These are phyloP conservation scores for Trichoderma polysporum DNA, from an alignment of 2,329 filamentous ascomycete genomes.

Conservation along the genomic window DNA sequence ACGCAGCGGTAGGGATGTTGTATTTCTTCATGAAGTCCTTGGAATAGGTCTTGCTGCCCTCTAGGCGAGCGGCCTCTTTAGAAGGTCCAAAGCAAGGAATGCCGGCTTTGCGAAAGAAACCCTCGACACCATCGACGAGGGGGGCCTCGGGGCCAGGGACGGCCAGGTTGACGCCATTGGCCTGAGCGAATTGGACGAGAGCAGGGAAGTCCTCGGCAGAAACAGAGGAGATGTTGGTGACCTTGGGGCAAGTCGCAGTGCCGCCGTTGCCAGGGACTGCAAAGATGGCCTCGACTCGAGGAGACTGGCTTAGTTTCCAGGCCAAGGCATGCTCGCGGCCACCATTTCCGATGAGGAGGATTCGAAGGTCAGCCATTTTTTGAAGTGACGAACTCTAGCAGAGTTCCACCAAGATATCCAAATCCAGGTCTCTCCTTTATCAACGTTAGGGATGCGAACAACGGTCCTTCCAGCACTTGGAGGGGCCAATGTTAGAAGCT, in stretches of 20 bases:
- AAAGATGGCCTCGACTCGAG: constrained; percentile 72
- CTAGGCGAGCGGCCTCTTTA: constrained; percentile 80
- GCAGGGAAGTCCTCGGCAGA: constrained; percentile 74
- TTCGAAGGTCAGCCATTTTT: constrained; percentile 48
- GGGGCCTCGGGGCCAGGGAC: constrained; percentile 91
- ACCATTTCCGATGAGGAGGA: constrained; percentile 89
- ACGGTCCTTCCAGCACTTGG: constrained; percentile 12
- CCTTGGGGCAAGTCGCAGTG: constrained; percentile 69
- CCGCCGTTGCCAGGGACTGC: constrained; percentile 82
- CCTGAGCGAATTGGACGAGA: constrained; percentile 72
- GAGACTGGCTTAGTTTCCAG: constrained; percentile 88
- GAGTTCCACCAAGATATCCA: constrained; percentile 2
- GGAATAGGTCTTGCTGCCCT: constrained; percentile 94
- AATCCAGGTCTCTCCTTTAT: constrained; percentile 7
- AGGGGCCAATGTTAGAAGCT: constrained; percentile 14
- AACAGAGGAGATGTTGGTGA: constrained; percentile 68
- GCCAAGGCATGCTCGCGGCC: constrained; percentile 92
- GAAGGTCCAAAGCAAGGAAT: constrained; percentile 86
- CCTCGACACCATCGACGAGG: constrained; percentile 87
- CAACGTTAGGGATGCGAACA: background rate
- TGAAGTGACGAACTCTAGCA: background rate
- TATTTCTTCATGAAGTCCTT: constrained; percentile 97
- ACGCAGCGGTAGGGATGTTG: constrained; percentile 85
- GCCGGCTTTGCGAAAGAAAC: constrained; percentile 71
- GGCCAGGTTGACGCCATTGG: constrained; percentile 74